phyloP scores from a whole-genome alignment of 805 yeast species.

The Diddensiella transvaalensis region DNA sequence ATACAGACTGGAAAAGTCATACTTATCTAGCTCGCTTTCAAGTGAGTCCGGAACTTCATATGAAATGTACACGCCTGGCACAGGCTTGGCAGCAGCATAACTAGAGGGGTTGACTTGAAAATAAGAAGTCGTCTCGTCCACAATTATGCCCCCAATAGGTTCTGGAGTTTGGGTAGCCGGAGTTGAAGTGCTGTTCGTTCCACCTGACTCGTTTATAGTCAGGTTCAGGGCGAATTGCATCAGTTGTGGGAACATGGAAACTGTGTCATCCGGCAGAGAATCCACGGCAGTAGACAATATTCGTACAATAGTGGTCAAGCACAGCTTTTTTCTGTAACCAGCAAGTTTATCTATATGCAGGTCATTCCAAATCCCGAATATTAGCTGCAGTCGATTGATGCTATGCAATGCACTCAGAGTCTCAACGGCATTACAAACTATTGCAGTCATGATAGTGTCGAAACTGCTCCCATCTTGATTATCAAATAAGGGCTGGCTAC shows the following conservation, averaged over 20 bases:
- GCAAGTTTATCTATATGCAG: neutral
- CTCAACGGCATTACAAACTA: neutral
- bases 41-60: neutral
- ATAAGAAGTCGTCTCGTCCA: neutral
- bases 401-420: neutral
- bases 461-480: neutral
- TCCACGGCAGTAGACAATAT: neutral
- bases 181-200: neutral
- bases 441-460: neutral
- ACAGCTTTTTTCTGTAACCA: neutral
- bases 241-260: neutral
- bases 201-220: neutral
- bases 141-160: neutral
- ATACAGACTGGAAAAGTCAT: neutral
- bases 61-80: neutral
- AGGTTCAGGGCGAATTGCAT: neutral
- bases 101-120: neutral
- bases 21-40: neutral
- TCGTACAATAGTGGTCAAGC: neutral
- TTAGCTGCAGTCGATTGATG: neutral
- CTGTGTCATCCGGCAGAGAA: neutral
- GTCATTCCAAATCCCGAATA: neutral
- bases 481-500: neutral
- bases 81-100: neutral
- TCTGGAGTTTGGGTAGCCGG: no score